Percentiles rank a stretch among this genome's conserved stretches.
Evolutionary conservation across 371 early-diverging fungal genomes (phyloP).

Genomic region (Mortierella sp.): DNA sequence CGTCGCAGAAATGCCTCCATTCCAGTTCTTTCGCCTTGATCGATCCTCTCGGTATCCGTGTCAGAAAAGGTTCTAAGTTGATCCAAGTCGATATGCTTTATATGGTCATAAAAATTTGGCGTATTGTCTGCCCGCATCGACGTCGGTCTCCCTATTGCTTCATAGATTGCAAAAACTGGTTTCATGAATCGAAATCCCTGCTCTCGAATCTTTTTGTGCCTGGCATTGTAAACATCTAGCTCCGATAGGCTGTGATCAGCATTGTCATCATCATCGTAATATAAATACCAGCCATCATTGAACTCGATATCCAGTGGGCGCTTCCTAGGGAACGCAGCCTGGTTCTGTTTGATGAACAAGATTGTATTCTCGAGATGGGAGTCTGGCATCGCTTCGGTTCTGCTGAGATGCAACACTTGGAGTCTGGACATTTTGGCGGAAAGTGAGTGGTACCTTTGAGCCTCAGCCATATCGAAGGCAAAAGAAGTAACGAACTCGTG

Average conservation of each 20-base stretch:
- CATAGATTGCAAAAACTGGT: background rate
- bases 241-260: background rate
- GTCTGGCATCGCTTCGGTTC: constrained; percentile 1
- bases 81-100: background rate
- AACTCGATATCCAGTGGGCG: constrained; percentile 7
- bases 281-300: background rate
- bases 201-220: background rate
- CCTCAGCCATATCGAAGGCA: background rate
- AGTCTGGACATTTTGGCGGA: constrained; percentile 9
- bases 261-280: background rate
- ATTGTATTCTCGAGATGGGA: background rate
- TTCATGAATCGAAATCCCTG: background rate
- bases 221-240: background rate
- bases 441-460: background rate
- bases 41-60: background rate
- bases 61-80: background rate
- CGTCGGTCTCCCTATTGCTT: background rate
- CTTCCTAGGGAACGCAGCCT: constrained; percentile 13
- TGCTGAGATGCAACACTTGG: background rate
- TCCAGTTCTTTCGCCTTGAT: constrained; percentile 5
- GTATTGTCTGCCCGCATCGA: background rate
- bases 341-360: constrained; percentile 14
- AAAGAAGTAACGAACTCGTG: constrained; percentile 9
- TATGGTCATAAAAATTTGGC: background rate
- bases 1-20: constrained; percentile 11